These are phyloP conservation scores for Pyracantha coccinea DNA, from an alignment of 331 rosid species.

Conservation along the genomic window DNA sequence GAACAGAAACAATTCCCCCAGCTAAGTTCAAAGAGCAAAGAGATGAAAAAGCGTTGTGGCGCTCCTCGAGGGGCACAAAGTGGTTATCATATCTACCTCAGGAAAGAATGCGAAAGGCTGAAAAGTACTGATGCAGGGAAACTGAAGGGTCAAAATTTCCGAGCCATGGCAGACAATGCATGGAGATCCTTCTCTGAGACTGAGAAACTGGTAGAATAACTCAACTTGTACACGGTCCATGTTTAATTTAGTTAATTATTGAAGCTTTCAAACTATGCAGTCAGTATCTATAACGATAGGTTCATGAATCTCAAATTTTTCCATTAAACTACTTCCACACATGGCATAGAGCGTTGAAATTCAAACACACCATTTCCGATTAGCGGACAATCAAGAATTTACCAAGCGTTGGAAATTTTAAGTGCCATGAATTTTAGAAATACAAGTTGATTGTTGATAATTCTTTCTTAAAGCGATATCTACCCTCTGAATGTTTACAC, in stretches of 20 bases:
- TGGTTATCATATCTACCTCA: constrained; percentile 23
- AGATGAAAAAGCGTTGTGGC: not conserved
- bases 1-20: constrained; percentile 6
- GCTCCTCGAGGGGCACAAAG: not conserved
- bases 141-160: constrained; percentile 2
- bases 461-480: too few species aligned
- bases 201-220: constrained; percentile 12
- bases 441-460: too few species aligned
- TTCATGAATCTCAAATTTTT: too few species aligned
- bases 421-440: not conserved
- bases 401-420: not conserved
- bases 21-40: not conserved
- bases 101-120: constrained; percentile 17
- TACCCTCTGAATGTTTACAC: not conserved
- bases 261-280: too few species aligned
- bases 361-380: not conserved
- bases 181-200: constrained; percentile 20
- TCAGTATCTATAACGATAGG: too few species aligned
- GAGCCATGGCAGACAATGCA: constrained; percentile 10
- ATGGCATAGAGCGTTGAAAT: too few species aligned
- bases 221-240: too few species aligned
- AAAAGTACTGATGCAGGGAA: not conserved
- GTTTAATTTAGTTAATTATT: too few species aligned
- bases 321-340: too few species aligned
- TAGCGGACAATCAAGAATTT: not conserved